Evolutionary conservation across 2,329 filamentous ascomycete species (phyloP).

Genomic region (Ilyonectria destructans): DNA sequence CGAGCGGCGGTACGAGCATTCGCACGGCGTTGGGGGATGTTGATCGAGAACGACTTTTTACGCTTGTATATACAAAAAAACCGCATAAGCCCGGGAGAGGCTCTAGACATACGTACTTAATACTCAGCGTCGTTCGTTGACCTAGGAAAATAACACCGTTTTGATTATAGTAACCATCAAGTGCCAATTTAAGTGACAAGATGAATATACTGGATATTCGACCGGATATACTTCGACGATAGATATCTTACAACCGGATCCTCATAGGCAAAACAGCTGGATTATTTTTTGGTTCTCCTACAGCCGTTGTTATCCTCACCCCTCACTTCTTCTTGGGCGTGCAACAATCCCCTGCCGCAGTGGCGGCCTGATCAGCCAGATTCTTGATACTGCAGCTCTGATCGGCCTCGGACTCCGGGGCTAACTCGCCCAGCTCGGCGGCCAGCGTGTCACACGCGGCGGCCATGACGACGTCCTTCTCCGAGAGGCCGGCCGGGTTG

Average conservation of each 20-base stretch:
- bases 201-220: background rate
- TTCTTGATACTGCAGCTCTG: slow-evolving; percentile 57
- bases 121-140: slow-evolving; percentile 52
- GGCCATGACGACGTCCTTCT: slow-evolving; percentile 76
- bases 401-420: slow-evolving; percentile 49
- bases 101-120: slow-evolving; percentile 53
- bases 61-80: slow-evolving; percentile 51
- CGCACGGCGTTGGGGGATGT: slow-evolving; percentile 52
- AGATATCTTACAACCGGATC: background rate
- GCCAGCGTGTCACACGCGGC: slow-evolving; percentile 74
- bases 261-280: background rate
- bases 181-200: background rate
- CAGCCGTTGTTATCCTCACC: background rate
- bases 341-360: slow-evolving; percentile 70
- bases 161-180: background rate
- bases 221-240: background rate
- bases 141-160: slow-evolving; percentile 9
- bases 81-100: slow-evolving; percentile 44
- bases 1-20: slow-evolving; percentile 46
- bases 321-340: slow-evolving; percentile 59
- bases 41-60: slow-evolving; percentile 50
- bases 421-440: slow-evolving; percentile 69
- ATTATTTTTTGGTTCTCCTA: slow-evolving; percentile 5
- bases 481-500: slow-evolving; percentile 75
- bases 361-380: slow-evolving; percentile 64